Conservation (phyloP, 192 early-diverging fungal genomes). For the Gryganskiella cystojenkinii region DNA sequence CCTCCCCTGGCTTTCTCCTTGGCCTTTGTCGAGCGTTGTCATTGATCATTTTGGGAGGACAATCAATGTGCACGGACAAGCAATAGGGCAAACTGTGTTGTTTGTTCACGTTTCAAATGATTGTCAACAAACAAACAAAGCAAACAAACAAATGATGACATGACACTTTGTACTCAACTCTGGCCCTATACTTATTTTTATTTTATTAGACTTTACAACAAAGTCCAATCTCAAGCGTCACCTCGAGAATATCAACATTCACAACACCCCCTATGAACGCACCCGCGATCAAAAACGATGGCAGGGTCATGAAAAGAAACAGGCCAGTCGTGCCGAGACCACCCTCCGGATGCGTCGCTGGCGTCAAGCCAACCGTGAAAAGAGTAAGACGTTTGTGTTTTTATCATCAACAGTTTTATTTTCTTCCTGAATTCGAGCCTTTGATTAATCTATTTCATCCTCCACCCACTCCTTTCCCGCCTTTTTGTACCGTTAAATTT, state of each 20-base stretch:
- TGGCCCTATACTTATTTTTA: not conserved
- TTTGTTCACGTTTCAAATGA: too few relatives aligned
- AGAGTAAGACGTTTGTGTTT: too few relatives aligned
- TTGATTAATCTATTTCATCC: not conserved
- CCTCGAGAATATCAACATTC: conserved; percentile 52
- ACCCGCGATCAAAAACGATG: conserved; percentile 63
- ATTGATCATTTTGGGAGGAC: too few relatives aligned
- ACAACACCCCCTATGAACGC: conserved; percentile 59
- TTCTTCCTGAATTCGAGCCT: not conserved
- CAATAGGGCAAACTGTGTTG: not conserved
- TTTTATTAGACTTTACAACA: conserved; percentile 36
- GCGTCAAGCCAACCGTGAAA: conserved; percentile 62
- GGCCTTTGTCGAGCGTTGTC: too few relatives aligned
- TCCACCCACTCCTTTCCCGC: not conserved
- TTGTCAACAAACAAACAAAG: too few relatives aligned
- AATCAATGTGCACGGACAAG: too few relatives aligned
- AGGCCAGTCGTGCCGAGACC: conserved; percentile 62
- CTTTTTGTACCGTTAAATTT: not conserved
- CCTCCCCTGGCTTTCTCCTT: too few relatives aligned
- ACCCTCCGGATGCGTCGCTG: conserved; percentile 64
- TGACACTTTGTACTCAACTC: not conserved
- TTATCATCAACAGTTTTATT: too few relatives aligned
- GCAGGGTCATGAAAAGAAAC: conserved; percentile 65
- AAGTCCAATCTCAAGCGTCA: conserved; percentile 56
- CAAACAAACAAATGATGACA: not conserved